phyloP scores from a whole-genome alignment of 805 yeast species.

The Candida rishiriensis region DNA sequence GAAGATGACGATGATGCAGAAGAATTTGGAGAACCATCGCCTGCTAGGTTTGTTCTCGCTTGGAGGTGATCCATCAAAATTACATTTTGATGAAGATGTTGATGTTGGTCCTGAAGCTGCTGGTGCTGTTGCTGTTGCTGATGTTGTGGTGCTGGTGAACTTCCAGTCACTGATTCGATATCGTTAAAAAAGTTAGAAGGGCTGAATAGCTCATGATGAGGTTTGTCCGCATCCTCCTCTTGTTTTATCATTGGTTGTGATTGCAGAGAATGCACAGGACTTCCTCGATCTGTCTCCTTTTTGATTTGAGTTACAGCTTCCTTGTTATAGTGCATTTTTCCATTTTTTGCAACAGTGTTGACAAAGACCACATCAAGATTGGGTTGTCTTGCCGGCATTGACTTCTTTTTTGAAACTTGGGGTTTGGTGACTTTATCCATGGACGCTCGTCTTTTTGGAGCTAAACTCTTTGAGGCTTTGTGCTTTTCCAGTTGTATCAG shows the following conservation, averaged over 20 bases:
- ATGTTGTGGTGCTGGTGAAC: neutral
- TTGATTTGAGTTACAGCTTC: neutral
- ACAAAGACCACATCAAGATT: constrained; percentile 1
- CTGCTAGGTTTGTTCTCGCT: neutral
- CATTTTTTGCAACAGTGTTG: constrained; percentile 1
- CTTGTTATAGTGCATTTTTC: constrained; percentile 1
- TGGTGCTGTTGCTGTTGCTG: neutral
- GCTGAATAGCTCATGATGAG: neutral
- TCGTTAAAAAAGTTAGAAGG: constrained; percentile 1
- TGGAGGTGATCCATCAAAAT: neutral
- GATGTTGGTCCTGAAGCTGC: neutral
- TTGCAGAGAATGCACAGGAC: neutral
- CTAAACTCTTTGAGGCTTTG: neutral
- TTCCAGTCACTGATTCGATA: neutral
- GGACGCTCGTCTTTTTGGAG: neutral
- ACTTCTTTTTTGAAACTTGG: neutral
- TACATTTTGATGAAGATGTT: neutral
- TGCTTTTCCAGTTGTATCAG: constrained; percentile 10
- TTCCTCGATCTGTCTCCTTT: no score
- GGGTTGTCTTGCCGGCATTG: neutral
- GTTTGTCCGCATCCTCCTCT: no score
- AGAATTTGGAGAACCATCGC: neutral
- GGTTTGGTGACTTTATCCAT: neutral
- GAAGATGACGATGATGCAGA: neutral
- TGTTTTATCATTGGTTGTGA: neutral